Evolutionary conservation across 331 rosid genomes (phyloP), one percentile per base, ranked within the genome.

Genomic region (Dryas integrifolia): DNA sequence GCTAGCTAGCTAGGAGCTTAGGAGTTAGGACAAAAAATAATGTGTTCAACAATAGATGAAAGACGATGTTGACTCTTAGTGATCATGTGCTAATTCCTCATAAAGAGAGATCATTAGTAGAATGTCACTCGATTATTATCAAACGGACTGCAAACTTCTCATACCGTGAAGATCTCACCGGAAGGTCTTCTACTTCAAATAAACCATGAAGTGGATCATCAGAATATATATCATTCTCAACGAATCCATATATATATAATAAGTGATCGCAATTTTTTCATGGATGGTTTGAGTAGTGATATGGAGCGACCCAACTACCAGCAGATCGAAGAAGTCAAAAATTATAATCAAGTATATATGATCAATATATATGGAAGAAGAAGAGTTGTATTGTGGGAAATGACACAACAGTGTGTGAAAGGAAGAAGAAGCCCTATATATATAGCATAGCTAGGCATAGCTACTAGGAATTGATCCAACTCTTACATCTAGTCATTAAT

Each of bases 41-140:
- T 13, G 5, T 47, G 58, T 49, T 21, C 24, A 21, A 21, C 24
- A 21, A 21, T 21, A 21, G 24, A 21, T 21, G 24, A 21, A 21
- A 21, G 24, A 21, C 24, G 24, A 21, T 18, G 45, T 67, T 4
- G 57, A 43, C 13, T 24, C 26, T 8, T 49, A 48, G 9, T 49
- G 55, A 6, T 26, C 7, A 67, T 67, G 46, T 13, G 58, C 3
- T 21, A 21, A 21, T 67, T 14, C 24, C 45, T 9, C 58, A 14
- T 14, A 48, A 21, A 21, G 58, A 53, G 7, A 16, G 24, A 67
- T 48, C 58, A 48, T 52, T 3, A 10, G 40, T 40, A 69, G 49
- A 53, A 41, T 57, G 55, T 9, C 55, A 44, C 65, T 56, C 16
- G 65, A 70, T 70, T 24, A 56, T 58, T 70, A 30, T 7, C 67